phyloP scores from a whole-genome alignment of 2,329 filamentous ascomycete species.

The Microdochium trichocladiopsis region DNA sequence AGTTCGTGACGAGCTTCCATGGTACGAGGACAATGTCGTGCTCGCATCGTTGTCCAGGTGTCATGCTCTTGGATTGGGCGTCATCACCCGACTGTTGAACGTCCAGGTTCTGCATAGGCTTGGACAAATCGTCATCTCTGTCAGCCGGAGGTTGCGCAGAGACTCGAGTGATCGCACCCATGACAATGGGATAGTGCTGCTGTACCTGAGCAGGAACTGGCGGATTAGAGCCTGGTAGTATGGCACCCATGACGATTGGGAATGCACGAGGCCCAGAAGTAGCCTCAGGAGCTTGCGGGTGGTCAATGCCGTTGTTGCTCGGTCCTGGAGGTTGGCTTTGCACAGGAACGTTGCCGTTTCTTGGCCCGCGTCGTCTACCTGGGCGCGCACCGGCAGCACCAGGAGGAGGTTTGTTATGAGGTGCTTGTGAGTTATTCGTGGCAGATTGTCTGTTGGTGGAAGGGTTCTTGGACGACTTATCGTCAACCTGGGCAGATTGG shows the following conservation, averaged over 20 bases:
- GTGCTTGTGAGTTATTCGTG: not conserved
- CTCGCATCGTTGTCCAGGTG: conserved; percentile 10
- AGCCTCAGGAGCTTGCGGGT: not conserved
- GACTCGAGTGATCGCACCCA: too few species aligned
- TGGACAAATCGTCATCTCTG: too few species aligned
- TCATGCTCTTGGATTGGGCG: conserved; percentile 9
- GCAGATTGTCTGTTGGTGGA: not conserved
- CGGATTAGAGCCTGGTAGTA: too few species aligned
- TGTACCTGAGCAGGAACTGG: too few species aligned
- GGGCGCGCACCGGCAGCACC: not conserved
- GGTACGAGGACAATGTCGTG: conserved; percentile 28
- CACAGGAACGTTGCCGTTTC: not conserved
- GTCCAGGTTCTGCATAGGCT: conserved; percentile 6
- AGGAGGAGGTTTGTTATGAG: not conserved
- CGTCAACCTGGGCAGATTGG: not conserved
- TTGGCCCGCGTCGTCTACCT: not conserved
- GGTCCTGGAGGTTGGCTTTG: not conserved
- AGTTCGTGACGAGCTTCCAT: conserved; percentile 47
- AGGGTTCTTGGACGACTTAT: not conserved
- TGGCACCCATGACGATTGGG: too few species aligned
- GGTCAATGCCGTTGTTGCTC: not conserved
- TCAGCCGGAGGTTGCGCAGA: too few species aligned
- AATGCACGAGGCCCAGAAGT: too few species aligned
- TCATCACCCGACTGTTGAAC: too few species aligned
- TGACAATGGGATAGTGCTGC: too few species aligned